Evolutionary conservation across 2,329 filamentous ascomycete genomes (phyloP).

Genomic region (Ceratocystis destructans): DNA sequence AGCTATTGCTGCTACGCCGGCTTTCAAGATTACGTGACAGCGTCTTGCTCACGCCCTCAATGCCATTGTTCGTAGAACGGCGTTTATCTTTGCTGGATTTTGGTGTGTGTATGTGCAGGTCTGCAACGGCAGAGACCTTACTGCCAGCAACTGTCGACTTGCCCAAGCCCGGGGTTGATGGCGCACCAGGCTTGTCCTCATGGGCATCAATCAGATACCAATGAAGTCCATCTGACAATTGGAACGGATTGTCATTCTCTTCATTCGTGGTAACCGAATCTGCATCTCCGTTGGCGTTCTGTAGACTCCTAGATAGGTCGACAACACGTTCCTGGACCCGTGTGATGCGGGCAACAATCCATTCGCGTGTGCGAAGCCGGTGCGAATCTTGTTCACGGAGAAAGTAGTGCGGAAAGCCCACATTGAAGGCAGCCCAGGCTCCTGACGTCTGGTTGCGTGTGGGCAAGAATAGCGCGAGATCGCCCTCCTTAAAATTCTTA

Average conservation of each 20-base stretch:
- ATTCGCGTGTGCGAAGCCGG: constrained; percentile 71
- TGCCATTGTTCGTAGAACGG: constrained; percentile 40
- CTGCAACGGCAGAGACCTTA: constrained; percentile 74
- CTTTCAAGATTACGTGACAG: constrained; percentile 82
- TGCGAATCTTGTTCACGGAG: constrained; percentile 84
- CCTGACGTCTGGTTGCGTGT: constrained; percentile 88
- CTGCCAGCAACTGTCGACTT: constrained; percentile 85
- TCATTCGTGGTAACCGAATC: constrained; percentile 41
- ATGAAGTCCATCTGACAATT: constrained; percentile 81
- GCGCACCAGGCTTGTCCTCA: constrained; percentile 84
- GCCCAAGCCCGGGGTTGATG: constrained; percentile 79
- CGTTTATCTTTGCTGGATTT: constrained; percentile 29
- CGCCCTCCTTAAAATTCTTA: constrained; percentile 88
- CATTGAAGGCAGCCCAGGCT: constrained; percentile 97
- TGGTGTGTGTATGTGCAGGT: constrained; percentile 38
- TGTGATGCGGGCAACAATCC: constrained; percentile 88
- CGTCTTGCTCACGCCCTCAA: constrained; percentile 62
- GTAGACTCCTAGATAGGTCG: constrained; percentile 68
- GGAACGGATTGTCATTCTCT: constrained; percentile 93
- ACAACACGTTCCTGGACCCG: constrained; percentile 88
- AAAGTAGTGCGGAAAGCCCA: constrained; percentile 94
- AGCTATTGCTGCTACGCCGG: constrained; percentile 73
- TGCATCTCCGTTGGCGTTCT: constrained; percentile 33
- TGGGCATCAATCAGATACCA: constrained; percentile 93
- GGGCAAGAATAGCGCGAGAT: constrained; percentile 83